phyloP scores from a whole-genome alignment of 1,284 basidiomycete genomes.

The Austroboletus sp. region DNA sequence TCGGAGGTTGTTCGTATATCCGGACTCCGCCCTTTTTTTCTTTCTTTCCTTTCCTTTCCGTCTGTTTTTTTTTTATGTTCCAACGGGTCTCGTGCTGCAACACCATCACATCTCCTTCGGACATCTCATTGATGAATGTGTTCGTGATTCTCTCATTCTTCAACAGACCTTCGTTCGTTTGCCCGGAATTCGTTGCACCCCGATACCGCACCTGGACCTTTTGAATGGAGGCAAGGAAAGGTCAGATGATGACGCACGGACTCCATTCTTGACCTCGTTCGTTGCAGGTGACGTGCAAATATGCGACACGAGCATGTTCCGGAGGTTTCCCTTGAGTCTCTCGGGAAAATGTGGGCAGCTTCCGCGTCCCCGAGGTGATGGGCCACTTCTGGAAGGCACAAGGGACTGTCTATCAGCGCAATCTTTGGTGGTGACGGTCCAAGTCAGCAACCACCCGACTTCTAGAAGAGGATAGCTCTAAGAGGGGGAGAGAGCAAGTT shows the following conservation, averaged over 20 bases:
- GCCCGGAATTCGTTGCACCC: background rate
- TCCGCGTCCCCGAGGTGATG: slow-evolving; percentile 29
- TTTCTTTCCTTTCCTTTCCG: too few species aligned
- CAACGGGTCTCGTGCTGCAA: slow-evolving; percentile 28
- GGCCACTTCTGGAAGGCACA: slow-evolving; percentile 16
- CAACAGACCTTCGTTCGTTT: background rate
- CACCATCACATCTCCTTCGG: slow-evolving; percentile 26
- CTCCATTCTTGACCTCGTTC: too few species aligned
- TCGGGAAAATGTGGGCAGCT: slow-evolving; percentile 14
- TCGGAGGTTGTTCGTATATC: slow-evolving; percentile 4
- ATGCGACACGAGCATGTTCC: background rate
- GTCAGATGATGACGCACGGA: background rate
- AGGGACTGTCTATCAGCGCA: slow-evolving; percentile 14
- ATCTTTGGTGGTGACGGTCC: slow-evolving; percentile 3
- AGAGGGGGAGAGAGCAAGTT: background rate
- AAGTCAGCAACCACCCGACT: slow-evolving; percentile 6
- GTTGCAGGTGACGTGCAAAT: background rate
- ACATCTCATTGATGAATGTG: background rate
- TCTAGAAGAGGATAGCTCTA: slow-evolving; percentile 1
- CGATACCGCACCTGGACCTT: background rate
- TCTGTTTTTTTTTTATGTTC: slow-evolving; percentile 11
- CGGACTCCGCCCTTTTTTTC: slow-evolving; percentile 21
- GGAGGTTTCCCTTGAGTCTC: background rate
- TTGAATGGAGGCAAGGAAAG: background rate
- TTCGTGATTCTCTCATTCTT: background rate